Percentiles rank a stretch among this genome's conserved stretches.
These are phyloP conservation scores for Scleroderma bovista DNA, from an alignment of 768 basidiomycete species.

Conservation along the genomic window DNA sequence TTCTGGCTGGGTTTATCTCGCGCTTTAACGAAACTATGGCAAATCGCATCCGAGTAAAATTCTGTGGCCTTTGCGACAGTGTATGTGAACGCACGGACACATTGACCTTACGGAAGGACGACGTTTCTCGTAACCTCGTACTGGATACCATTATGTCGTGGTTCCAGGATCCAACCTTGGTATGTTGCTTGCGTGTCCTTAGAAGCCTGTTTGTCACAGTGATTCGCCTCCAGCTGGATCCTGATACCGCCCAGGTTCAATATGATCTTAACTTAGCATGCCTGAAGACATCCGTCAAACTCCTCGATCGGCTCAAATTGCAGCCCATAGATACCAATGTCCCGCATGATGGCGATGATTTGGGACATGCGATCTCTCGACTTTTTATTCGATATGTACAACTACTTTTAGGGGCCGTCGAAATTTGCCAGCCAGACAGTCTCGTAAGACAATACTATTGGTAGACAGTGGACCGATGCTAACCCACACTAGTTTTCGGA, in stretches of 20 bases:
- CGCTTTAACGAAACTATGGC: constrained; percentile 50
- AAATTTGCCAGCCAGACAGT: constrained; percentile 43
- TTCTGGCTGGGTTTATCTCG: constrained; percentile 60
- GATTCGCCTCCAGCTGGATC: constrained; percentile 30
- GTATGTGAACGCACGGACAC: constrained; percentile 58
- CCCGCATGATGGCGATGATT: constrained; percentile 53
- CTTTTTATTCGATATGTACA: constrained; percentile 76
- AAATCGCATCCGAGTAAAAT: constrained; percentile 67
- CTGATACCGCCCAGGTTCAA: constrained; percentile 34
- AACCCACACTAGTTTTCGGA: constrained; percentile 38
- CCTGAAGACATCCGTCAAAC: constrained; percentile 66
- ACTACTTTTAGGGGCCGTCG: constrained; percentile 57
- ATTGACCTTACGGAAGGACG: constrained; percentile 63
- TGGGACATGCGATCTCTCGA: constrained; percentile 64
- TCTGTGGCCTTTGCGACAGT: constrained; percentile 66
- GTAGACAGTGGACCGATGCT: constrained; percentile 1
- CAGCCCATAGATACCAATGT: constrained; percentile 47
- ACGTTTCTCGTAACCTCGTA: constrained; percentile 58
- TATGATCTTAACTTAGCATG: constrained; percentile 71
- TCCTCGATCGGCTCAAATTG: constrained; percentile 72
- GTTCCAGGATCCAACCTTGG: constrained; percentile 53
- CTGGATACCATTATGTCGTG: constrained; percentile 78
- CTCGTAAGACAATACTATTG: constrained; percentile 29
- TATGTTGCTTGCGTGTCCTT: constrained; percentile 28
- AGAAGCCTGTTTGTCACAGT: constrained; percentile 1